Conservation (phyloP, 768 basidiomycete species). For the Phaffia tasmanica region DNA sequence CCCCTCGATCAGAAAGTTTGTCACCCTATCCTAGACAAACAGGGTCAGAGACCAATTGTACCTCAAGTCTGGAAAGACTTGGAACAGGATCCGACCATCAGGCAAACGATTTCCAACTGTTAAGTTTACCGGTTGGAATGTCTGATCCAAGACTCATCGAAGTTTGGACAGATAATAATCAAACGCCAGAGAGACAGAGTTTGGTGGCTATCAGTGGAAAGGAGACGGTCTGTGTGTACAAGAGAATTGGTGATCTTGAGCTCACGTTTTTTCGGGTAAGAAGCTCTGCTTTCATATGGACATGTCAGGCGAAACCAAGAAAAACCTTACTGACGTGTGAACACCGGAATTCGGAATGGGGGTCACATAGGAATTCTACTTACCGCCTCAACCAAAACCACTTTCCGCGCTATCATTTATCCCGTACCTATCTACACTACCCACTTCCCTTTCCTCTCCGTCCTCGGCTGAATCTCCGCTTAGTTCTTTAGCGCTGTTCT, state of each 20-base stretch:
- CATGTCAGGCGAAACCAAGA: neutral
- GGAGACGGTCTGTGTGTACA: slow-evolving; percentile 4
- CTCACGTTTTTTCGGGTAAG: slow-evolving; percentile 6
- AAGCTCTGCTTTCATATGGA: neutral
- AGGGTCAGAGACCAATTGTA: too few relatives aligned
- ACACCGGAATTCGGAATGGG: too few relatives aligned
- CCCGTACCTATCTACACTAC: neutral
- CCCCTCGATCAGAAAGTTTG: too few relatives aligned
- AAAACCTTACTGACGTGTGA: neutral
- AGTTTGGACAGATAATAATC: too few relatives aligned
- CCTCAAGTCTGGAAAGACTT: too few relatives aligned
- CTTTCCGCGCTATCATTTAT: slow-evolving; percentile 5
- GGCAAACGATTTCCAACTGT: too few relatives aligned
- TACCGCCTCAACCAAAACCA: neutral
- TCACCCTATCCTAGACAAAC: too few relatives aligned
- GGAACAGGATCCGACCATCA: too few relatives aligned
- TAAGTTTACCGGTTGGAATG: too few relatives aligned
- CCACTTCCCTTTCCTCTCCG: neutral
- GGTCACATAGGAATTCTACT: neutral
- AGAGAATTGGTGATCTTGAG: neutral
- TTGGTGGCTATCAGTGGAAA: too few relatives aligned
- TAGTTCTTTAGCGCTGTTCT: slow-evolving; percentile 9
- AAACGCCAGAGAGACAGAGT: too few relatives aligned
- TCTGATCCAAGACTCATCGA: too few relatives aligned
- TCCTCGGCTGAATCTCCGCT: neutral